phyloP scores from a whole-genome alignment of 208 protist genomes.

The Trypanosoma congolense region DNA sequence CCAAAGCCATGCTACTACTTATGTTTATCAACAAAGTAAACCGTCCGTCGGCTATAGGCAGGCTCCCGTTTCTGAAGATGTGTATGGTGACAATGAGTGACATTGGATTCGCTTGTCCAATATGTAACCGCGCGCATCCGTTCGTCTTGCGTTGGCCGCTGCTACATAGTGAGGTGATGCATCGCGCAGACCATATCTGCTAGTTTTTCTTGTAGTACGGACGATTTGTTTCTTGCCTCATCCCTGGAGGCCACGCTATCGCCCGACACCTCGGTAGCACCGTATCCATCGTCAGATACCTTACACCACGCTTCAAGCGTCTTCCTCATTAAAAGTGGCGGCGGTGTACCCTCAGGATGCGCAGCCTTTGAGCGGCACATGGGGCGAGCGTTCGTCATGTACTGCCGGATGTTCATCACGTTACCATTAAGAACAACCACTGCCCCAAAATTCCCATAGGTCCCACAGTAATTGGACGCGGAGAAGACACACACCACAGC shows the following conservation, averaged over 20 bases:
- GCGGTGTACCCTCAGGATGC: slow-evolving; percentile 96
- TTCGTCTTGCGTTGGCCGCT: too few relatives aligned
- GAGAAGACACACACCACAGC: slow-evolving; percentile 96
- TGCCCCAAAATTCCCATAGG: slow-evolving; percentile 96
- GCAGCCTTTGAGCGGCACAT: slow-evolving; percentile 97
- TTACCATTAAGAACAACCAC: slow-evolving; percentile 91
- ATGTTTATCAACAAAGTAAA: too few relatives aligned
- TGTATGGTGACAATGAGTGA: too few relatives aligned
- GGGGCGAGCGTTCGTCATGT: slow-evolving; percentile 95
- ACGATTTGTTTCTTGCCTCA: neutral
- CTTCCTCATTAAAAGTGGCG: slow-evolving; percentile 73
- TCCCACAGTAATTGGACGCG: slow-evolving; percentile 97
- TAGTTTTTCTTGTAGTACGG: neutral
- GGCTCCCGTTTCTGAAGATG: too few relatives aligned
- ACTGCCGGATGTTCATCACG: slow-evolving; percentile 97
- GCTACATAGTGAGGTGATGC: neutral
- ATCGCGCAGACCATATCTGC: slow-evolving; percentile 1
- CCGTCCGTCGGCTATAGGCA: too few relatives aligned
- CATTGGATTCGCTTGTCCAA: too few relatives aligned
- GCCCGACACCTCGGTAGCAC: neutral
- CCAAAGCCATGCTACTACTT: too few relatives aligned
- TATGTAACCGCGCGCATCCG: too few relatives aligned
- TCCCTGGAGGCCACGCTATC: too few relatives aligned
- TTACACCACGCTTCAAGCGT: neutral
- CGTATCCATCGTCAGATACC: neutral